Percentiles rank a stretch among this genome's conserved stretches.
phyloP scores from a whole-genome alignment of 2,329 filamentous ascomycete species.

The Amauroascus niger region DNA sequence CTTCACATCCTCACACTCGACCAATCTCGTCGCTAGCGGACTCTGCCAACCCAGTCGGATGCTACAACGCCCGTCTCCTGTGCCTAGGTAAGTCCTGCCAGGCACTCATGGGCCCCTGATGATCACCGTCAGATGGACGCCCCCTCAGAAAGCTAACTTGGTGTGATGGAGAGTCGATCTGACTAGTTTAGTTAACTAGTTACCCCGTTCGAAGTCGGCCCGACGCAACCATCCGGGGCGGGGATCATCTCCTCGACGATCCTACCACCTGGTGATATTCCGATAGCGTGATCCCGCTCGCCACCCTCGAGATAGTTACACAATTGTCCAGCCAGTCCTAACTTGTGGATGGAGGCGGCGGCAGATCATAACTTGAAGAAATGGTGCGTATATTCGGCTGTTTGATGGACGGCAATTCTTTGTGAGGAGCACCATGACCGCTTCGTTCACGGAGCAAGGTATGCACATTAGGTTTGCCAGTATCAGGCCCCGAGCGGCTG shows the following conservation, averaged over 20 bases:
- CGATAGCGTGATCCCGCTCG: not conserved
- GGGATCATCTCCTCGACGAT: slow-evolving; percentile 1
- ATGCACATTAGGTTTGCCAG: not conserved
- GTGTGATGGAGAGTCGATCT: not conserved
- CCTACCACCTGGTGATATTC: not conserved
- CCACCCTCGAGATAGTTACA: not conserved
- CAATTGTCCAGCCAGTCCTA: not conserved
- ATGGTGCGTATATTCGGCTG: not conserved
- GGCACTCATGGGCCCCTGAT: slow-evolving; percentile 8
- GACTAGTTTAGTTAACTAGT: no score
- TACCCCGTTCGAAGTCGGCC: not conserved
- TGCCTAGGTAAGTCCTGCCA: not conserved
- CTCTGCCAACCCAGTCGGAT: not conserved
- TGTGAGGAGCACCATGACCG: not conserved
- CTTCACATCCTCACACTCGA: not conserved
- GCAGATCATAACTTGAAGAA: not conserved
- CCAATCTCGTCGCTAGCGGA: not conserved
- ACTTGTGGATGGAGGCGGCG: not conserved
- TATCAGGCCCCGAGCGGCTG: not conserved
- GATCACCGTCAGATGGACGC: slow-evolving; percentile 5
- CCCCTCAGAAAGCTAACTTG: not conserved
- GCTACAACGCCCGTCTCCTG: no score
- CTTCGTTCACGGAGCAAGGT: not conserved
- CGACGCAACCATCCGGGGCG: slow-evolving; percentile 6
- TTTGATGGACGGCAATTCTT: not conserved